phyloP scores from a whole-genome alignment of 164 flowering plant species.

The Tetrastigma voinierianum region DNA sequence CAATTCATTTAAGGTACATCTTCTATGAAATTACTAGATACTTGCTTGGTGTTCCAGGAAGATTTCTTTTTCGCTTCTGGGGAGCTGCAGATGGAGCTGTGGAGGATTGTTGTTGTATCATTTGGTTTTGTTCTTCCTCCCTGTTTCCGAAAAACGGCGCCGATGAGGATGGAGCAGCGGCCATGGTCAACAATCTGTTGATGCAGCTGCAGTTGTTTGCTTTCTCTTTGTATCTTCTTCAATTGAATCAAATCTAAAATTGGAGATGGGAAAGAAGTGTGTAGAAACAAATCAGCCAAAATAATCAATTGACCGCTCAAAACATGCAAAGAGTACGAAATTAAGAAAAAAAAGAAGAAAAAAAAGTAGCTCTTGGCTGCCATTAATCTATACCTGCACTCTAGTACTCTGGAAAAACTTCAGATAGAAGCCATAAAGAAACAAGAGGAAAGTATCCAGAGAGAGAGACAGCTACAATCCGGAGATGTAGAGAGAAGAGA shows the following conservation, averaged over 20 bases:
- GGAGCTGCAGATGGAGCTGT: constrained; percentile 36
- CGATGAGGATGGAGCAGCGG: constrained; percentile 42
- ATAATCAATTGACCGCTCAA: too few species aligned
- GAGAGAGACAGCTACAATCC: constrained; percentile 29
- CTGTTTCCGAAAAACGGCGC: constrained; percentile 38
- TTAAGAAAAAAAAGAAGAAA: neutral
- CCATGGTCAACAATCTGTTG: constrained; percentile 28
- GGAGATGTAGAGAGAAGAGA: constrained; percentile 24
- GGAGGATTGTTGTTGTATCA: constrained; percentile 34
- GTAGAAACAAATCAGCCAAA: too few species aligned
- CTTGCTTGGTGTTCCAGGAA: constrained; percentile 88
- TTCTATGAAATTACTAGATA: constrained; percentile 11
- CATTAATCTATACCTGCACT: constrained; percentile 11
- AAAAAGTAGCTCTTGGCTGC: neutral
- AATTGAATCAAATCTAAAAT: constrained; percentile 11
- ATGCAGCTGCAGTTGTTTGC: too few species aligned
- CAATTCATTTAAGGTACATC: too few species aligned
- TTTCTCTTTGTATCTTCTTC: neutral
- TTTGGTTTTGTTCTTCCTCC: constrained; percentile 52
- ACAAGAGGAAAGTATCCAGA: constrained; percentile 21
- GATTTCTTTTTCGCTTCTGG: constrained; percentile 70
- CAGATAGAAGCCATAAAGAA: constrained; percentile 5
- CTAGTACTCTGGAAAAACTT: constrained; percentile 6
- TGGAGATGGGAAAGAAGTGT: neutral
- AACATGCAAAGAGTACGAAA: too few species aligned